Evolutionary conservation across 2,329 filamentous ascomycete genomes (phyloP), one percentile per base, ranked within the genome.

Genomic region (Alternaria arbusti): DNA sequence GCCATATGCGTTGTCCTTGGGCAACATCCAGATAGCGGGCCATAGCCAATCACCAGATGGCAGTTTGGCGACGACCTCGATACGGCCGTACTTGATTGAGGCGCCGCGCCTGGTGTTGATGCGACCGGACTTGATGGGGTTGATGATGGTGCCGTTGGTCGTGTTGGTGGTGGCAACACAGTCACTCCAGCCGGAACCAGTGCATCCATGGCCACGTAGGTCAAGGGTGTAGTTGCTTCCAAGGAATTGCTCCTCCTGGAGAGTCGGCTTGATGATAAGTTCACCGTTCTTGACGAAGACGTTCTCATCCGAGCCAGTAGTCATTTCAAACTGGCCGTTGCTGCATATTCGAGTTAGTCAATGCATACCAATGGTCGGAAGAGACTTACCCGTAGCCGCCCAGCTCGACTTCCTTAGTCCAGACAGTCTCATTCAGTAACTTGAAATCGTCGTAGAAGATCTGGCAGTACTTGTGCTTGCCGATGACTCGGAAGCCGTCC

Each of bases 1-100:
- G 1, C 93, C 93, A 76, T 96, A 96, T 0, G 83, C 89, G 57
- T 89, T 85, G 46, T 90, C 84, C 50, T 88, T 88, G 1, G 93
- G 93, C 83, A 96, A 84, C 91, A 96, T 92, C 91, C 91, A 94
- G 73, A 96, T 95, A n/a, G 92, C 92, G 3, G 93, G 93, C 93
- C 93, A 96, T 11, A 96, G 85, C 93, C 93, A 96, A 81, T 96
- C 92, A 57, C 93, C 93, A 51, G 84, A 79, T 5, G 93, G 92
- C 26, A 96, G 82, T 80, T 90, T 90, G 25, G 93, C 93, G 2
- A 86, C 89, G 6, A 96, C 92, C 77, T 96, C 91, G 56, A 96
- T 86, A 46, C 91, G 90, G 51, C 93, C 93, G 76, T 92, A 96
- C 80, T 89, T 92, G 83, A 96, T 92, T 15, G 82, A 86, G 7